These are phyloP conservation scores for Fistulina hepatica DNA, from an alignment of 1,284 basidiomycete species.

Conservation along the genomic window DNA sequence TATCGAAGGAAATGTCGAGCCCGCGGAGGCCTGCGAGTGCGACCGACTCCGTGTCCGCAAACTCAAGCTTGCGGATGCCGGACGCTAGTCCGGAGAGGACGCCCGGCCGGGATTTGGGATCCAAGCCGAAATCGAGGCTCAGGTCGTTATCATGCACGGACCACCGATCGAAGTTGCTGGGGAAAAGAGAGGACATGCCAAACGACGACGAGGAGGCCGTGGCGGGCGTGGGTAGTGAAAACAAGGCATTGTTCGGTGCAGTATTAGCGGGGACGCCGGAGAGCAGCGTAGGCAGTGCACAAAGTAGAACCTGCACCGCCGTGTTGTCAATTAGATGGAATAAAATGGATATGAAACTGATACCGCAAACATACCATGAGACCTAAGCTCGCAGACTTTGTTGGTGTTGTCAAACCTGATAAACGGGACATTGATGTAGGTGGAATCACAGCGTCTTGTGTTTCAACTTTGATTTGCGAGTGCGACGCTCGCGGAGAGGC, in stretches of 20 bases:
- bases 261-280: slow-evolving; percentile 28
- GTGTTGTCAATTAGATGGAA: slow-evolving; percentile 18
- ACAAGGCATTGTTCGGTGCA: slow-evolving; percentile 38
- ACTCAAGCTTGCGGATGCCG: slow-evolving; percentile 39
- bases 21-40: slow-evolving; percentile 40
- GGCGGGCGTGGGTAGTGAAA: slow-evolving; percentile 39
- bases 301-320: slow-evolving; percentile 59
- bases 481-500: not conserved
- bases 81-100: slow-evolving; percentile 22
- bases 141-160: slow-evolving; percentile 30
- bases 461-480: slow-evolving; percentile 34
- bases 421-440: slow-evolving; percentile 30
- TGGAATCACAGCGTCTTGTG: slow-evolving; percentile 33
- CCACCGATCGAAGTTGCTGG: slow-evolving; percentile 51
- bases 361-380: slow-evolving; percentile 46
- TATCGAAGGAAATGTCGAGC: slow-evolving; percentile 63
- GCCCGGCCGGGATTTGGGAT: slow-evolving; percentile 27
- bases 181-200: slow-evolving; percentile 37
- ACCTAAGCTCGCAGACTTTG: slow-evolving; percentile 52
- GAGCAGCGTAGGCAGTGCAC: slow-evolving; percentile 63
- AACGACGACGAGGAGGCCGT: slow-evolving; percentile 35
- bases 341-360: slow-evolving; percentile 9
- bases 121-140: slow-evolving; percentile 41
- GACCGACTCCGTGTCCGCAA: slow-evolving; percentile 38
- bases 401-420: slow-evolving; percentile 30